Conservation (phyloP, 257 asterid genomes). For the Scutellaria baicalensis region DNA sequence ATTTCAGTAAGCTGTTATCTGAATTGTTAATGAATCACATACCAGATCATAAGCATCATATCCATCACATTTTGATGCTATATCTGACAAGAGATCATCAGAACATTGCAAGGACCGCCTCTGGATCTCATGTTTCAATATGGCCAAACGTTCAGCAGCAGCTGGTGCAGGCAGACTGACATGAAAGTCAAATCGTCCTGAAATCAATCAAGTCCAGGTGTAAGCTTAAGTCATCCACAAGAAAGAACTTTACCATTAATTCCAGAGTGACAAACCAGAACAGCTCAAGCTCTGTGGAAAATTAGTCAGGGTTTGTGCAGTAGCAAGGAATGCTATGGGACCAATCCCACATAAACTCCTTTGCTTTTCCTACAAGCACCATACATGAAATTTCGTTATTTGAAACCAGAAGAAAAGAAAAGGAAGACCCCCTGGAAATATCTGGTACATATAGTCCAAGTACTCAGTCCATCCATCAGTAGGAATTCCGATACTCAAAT, state of each 20-base stretch:
- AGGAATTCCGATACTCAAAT: not conserved
- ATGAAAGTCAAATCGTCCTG: conserved; percentile 96
- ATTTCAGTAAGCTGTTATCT: not conserved
- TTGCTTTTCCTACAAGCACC: conserved; percentile 45
- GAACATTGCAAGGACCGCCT: conserved; percentile 79
- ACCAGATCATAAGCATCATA: conserved; percentile 98
- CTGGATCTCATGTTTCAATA: conserved; percentile 71
- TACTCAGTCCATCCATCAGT: not conserved
- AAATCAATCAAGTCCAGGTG: conserved; percentile 16
- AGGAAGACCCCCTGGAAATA: not conserved
- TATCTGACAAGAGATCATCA: conserved; percentile 55
- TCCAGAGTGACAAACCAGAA: conserved; percentile 52
- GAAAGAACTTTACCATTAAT: not conserved
- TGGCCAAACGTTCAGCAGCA: conserved; percentile 76
- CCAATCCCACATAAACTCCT: conserved; percentile 71
- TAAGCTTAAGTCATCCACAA: conserved; percentile 12
- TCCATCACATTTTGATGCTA: conserved; percentile 96
- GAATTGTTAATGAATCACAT: conserved; percentile 18
- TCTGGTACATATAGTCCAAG: not conserved
- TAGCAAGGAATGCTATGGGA: conserved; percentile 80
- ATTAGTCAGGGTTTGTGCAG: conserved; percentile 72
- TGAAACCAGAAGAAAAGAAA: not conserved
- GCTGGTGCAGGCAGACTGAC: conserved; percentile 86
- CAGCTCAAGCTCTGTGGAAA: conserved; percentile 84
- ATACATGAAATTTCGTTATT: conserved; percentile 4